Conservation (phyloP, 768 basidiomycete species). For the Favolaschia claudopus region DNA sequence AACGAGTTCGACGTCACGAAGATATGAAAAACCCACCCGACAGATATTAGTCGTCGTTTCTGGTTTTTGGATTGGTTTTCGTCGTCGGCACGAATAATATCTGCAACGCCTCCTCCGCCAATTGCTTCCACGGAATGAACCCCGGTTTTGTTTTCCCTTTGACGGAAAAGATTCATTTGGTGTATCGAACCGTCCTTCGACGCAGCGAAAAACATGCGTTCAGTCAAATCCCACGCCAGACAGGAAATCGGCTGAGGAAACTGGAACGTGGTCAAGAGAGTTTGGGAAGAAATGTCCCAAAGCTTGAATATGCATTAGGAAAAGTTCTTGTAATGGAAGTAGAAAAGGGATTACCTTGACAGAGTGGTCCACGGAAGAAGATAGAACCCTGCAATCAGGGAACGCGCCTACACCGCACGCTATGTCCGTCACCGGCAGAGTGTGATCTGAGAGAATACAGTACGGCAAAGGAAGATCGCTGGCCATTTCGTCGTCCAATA, state of each 20-base stretch:
- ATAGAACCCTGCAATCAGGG: slow-evolving; percentile 78
- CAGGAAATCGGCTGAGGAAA: slow-evolving; percentile 80
- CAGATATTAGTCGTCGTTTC: slow-evolving; percentile 70
- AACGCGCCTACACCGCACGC: slow-evolving; percentile 81
- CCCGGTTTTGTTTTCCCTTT: slow-evolving; percentile 62
- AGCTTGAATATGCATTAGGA: slow-evolving; percentile 51
- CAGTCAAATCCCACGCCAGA: slow-evolving; percentile 82
- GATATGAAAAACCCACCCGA: slow-evolving; percentile 59
- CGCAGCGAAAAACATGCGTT: slow-evolving; percentile 89
- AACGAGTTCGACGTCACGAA: slow-evolving; percentile 4
- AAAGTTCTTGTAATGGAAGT: slow-evolving; percentile 7
- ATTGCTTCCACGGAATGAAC: slow-evolving; percentile 67
- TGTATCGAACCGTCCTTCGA: slow-evolving; percentile 78
- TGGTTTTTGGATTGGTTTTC: slow-evolving; percentile 49
- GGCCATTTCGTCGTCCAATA: slow-evolving; percentile 78
- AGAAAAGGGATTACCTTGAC: slow-evolving; percentile 71
- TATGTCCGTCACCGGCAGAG: slow-evolving; percentile 86
- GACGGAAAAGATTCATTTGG: slow-evolving; percentile 80
- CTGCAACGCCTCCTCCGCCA: slow-evolving; percentile 75
- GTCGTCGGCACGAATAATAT: slow-evolving; percentile 74
- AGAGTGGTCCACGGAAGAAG: slow-evolving; percentile 87
- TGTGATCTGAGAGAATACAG: slow-evolving; percentile 88
- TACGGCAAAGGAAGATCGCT: slow-evolving; percentile 79
- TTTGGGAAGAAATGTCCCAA: slow-evolving; percentile 80
- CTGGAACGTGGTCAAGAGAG: slow-evolving; percentile 85